phyloP scores from a whole-genome alignment of 139 green algal genomes.

The Ettlia oleoabundans region DNA sequence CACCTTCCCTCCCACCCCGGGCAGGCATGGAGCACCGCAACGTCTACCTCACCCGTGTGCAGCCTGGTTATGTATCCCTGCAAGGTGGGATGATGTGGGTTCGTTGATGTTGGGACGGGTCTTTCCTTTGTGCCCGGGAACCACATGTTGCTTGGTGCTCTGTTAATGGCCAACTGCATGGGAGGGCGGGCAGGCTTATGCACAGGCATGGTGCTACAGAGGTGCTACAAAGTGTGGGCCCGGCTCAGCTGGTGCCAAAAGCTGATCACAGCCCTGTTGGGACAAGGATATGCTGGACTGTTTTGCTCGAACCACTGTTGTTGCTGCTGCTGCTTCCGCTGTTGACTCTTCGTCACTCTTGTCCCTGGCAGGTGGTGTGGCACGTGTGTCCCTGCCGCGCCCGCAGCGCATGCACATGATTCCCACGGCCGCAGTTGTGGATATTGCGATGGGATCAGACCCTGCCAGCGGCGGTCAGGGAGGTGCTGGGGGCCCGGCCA shows the following conservation, averaged over 20 bases:
- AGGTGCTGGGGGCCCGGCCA: not conserved
- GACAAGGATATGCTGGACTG: too few relatives aligned
- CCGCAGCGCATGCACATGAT: not conserved
- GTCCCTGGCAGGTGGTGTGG: not conserved
- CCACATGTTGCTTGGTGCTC: not conserved
- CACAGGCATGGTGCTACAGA: too few relatives aligned
- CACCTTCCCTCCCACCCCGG: not conserved
- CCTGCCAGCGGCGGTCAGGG: not conserved
- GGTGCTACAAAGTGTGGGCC: too few relatives aligned
- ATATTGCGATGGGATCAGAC: not conserved
- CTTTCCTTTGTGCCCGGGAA: too few relatives aligned
- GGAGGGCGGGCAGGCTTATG: too few relatives aligned
- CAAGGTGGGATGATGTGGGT: not conserved
- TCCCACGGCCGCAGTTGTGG: not conserved
- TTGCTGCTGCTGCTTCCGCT: not conserved
- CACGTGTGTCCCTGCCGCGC: not conserved
- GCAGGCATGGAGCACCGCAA: constrained; percentile 21
- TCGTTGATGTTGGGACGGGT: too few relatives aligned
- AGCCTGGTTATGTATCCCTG: constrained; percentile 10
- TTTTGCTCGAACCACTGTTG: too few relatives aligned
- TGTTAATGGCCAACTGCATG: too few relatives aligned
- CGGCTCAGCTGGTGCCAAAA: too few relatives aligned
- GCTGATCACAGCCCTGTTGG: too few relatives aligned
- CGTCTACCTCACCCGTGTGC: not conserved
- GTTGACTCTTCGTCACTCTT: not conserved